A percentile compares a stretch with the other conserved stretches of the same genome.
phyloP scores from a whole-genome alignment of 129 eudicot species.

The Flaveria ramosissima region DNA sequence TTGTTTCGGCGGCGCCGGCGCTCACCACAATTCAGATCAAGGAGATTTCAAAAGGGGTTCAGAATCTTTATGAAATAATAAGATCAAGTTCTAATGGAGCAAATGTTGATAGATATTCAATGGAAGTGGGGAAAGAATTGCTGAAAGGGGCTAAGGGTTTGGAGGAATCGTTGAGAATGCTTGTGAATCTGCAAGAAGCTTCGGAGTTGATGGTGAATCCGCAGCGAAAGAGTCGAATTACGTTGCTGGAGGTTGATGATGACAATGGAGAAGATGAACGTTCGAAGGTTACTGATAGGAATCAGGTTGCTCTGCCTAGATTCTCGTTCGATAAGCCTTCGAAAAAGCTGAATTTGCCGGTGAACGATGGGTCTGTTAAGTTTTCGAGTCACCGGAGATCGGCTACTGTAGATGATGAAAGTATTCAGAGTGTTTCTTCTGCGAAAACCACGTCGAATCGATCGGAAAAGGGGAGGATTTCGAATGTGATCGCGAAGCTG shows the following conservation, averaged over 20 bases:
- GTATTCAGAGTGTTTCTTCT: constrained; percentile 30
- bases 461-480: constrained; percentile 64
- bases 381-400: constrained; percentile 25
- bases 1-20: constrained; percentile 26
- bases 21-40: constrained; percentile 60
- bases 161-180: constrained; percentile 87
- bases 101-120: constrained; percentile 48
- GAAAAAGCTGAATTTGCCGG: constrained; percentile 36
- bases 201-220: constrained; percentile 48
- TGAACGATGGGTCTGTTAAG: constrained; percentile 33
- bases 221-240: constrained; percentile 58
- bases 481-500: constrained; percentile 84
- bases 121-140: constrained; percentile 73
- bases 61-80: constrained; percentile 66
- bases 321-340: constrained; percentile 75
- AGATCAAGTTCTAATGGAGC: constrained; percentile 56
- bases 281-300: constrained; percentile 32
- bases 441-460: constrained; percentile 22
- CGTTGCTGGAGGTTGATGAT: constrained; percentile 64
- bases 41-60: constrained; percentile 86
- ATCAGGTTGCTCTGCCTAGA: constrained; percentile 60
- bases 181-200: constrained; percentile 81
- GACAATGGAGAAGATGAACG: constrained; percentile 44
- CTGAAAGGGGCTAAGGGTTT: constrained; percentile 82
- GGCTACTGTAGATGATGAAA: constrained; percentile 34